Percentiles rank a stretch among this genome's conserved stretches.
Conservation (phyloP, 2,329 filamentous ascomycete species). For the Aureobasidium zeae region DNA sequence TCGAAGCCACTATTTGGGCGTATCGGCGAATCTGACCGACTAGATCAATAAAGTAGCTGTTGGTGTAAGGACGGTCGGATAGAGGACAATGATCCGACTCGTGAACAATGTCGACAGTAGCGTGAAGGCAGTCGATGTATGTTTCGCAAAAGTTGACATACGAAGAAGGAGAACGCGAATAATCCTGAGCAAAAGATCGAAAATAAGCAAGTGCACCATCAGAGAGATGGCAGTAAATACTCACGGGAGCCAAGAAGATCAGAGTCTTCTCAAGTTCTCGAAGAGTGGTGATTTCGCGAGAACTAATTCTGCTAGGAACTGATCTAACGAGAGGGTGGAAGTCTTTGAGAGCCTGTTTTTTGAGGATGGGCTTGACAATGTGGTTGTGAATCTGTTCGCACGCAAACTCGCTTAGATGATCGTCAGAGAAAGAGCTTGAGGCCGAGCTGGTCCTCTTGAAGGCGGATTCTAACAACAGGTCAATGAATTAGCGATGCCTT, state of each 20-base stretch:
- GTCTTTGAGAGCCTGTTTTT: slow-evolving; percentile 61
- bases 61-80: slow-evolving; percentile 82
- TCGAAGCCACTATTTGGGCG: slow-evolving; percentile 70
- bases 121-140: slow-evolving; percentile 81
- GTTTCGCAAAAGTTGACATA: slow-evolving; percentile 87
- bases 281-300: slow-evolving; percentile 80
- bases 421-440: slow-evolving; percentile 36
- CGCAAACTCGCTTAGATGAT: slow-evolving; percentile 58
- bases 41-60: slow-evolving; percentile 93
- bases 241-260: slow-evolving; percentile 86
- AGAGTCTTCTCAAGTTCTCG: slow-evolving; percentile 91
- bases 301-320: slow-evolving; percentile 67
- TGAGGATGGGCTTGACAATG: slow-evolving; percentile 68
- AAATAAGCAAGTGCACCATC: slow-evolving; percentile 59
- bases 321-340: slow-evolving; percentile 74
- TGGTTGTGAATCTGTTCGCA: slow-evolving; percentile 70
- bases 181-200: slow-evolving; percentile 60
- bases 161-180: slow-evolving; percentile 56
- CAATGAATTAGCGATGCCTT: slow-evolving; percentile 10
- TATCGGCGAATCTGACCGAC: slow-evolving; percentile 76
- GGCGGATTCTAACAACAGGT: slow-evolving; percentile 8
- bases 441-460: slow-evolving; percentile 3
- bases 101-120: slow-evolving; percentile 75
- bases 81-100: slow-evolving; percentile 80
- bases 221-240: slow-evolving; percentile 44